Base-by-base conservation (phyloP, 139 green algal genomes). In the Astrephomene gubernaculifera region DNA sequence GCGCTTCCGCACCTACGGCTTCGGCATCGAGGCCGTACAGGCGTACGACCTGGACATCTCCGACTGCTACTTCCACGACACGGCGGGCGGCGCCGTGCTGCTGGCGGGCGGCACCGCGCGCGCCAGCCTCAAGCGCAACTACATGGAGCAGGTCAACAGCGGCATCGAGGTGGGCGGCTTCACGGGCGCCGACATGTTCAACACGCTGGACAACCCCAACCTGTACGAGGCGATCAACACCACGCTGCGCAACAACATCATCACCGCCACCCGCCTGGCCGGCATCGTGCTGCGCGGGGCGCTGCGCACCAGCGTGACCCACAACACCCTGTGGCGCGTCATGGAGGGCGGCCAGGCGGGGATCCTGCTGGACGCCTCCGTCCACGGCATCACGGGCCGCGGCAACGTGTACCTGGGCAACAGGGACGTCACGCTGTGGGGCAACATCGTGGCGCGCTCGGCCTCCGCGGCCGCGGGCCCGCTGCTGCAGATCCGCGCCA, bases 31-130 rank as follows among this genome's bases (percentile, higher is more conserved):
- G 41, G 53, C 38, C 45, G 67, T 79, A 24, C 67, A 86, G 49
- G 52, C 45, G 19, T 79, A 86, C 81, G 68, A 61, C 53, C 25
- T 80, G 2, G 25, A 38, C 68, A 49, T 86, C 19, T 17, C 25
- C 3, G 81, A 86, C 68, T 79, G 52, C 68, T 86, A 86, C 69
- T 54, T 86, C 29, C 81, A 86, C 67, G 81, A 87, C 81, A 2
- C 81, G 19, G 70, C 81, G 7, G 71, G 35, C 22, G 81, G 70
- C 21, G 81, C 39, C 8, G 41, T 87, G 36, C 39, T 73, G 25
- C 69, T 87, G 39, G 61, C 71, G 19, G 82, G 70, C 41, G 82
- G 82, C 38, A 57, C 70, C 2, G 36, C 57, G 25, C 39, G 63
- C 33, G 45, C 41, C 22, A 22, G 8, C 21, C 35, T 87, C 21